Percentiles rank a stretch among this genome's conserved stretches.
Evolutionary conservation across 306 rosid genomes (phyloP).

Genomic region (Elaeagnus macrophylla): DNA sequence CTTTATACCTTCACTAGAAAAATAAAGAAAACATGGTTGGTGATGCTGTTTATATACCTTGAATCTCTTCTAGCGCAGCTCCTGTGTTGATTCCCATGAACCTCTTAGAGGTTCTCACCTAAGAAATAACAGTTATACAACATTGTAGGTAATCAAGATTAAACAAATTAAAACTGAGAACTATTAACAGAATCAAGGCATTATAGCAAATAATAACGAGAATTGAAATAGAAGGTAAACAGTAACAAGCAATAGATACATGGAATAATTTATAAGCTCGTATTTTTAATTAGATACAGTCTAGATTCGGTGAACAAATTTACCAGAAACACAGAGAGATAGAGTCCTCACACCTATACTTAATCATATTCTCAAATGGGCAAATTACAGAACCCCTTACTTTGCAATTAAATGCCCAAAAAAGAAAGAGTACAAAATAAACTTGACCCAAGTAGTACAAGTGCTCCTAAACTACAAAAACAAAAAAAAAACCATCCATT

Average conservation of each 20-base stretch:
- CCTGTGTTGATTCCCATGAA: slow-evolving; percentile 95
- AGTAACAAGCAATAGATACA: not conserved
- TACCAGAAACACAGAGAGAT: not conserved
- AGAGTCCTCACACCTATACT: too few species aligned
- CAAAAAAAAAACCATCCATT: too few species aligned
- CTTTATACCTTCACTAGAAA: too few species aligned
- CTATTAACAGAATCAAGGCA: not conserved
- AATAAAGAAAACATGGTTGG: too few species aligned
- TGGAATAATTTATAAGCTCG: not conserved
- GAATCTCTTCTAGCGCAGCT: too few species aligned
- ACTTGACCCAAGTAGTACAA: too few species aligned
- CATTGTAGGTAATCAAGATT: not conserved
- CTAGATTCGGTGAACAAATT: not conserved
- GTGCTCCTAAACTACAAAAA: not conserved
- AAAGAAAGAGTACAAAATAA: too few species aligned
- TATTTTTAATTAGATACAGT: not conserved
- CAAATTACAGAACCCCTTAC: too few species aligned
- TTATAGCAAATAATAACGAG: not conserved
- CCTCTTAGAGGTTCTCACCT: slow-evolving; percentile 98
- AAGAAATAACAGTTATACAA: slow-evolving; percentile 12
- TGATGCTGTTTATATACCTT: too few species aligned
- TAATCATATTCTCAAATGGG: too few species aligned
- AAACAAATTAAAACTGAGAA: not conserved
- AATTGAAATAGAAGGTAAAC: not conserved
- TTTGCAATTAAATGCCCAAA: too few species aligned